phyloP scores from a whole-genome alignment of 2,329 filamentous ascomycete species.

The Phaeosphaeria sp. region DNA sequence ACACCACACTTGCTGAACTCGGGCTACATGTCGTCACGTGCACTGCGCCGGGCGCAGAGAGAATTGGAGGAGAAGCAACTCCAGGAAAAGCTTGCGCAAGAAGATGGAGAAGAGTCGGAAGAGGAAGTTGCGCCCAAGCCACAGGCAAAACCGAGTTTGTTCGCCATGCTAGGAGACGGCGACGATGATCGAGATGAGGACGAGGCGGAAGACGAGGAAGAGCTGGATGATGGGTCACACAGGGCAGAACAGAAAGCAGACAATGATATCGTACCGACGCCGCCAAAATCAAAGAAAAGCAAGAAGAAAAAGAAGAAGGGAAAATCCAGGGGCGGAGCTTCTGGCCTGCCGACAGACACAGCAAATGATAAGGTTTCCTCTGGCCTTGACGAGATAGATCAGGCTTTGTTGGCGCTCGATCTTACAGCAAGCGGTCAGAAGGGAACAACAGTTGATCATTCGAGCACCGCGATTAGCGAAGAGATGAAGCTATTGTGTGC shows the following conservation, averaged over 20 bases:
- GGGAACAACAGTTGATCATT: constrained; percentile 23
- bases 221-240: constrained; percentile 38
- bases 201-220: constrained; percentile 39
- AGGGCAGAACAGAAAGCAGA: constrained; percentile 40
- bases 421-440: constrained; percentile 34
- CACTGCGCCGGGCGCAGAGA: constrained; percentile 68
- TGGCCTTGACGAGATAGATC: constrained; percentile 69
- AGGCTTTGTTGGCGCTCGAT: constrained; percentile 65
- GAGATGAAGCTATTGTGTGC: constrained; percentile 57
- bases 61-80: constrained; percentile 65
- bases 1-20: constrained; percentile 1
- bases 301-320: constrained; percentile 68
- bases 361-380: constrained; percentile 31
- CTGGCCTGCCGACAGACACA: constrained; percentile 19
- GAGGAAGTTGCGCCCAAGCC: constrained; percentile 41
- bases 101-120: constrained; percentile 48
- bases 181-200: constrained; percentile 49
- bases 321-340: constrained; percentile 53
- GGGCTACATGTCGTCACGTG: constrained; percentile 67
- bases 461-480: constrained; percentile 35
- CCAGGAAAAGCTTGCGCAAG: constrained; percentile 48
- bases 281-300: constrained; percentile 48
- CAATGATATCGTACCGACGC: constrained; percentile 35
- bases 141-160: constrained; percentile 51
- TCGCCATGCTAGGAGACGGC: constrained; percentile 54